A percentile compares a stretch with the other conserved stretches of the same genome.
These are phyloP conservation scores for Aspergillus bertholletiae DNA, from an alignment of 495 filamentous ascomycete species.

Conservation along the genomic window DNA sequence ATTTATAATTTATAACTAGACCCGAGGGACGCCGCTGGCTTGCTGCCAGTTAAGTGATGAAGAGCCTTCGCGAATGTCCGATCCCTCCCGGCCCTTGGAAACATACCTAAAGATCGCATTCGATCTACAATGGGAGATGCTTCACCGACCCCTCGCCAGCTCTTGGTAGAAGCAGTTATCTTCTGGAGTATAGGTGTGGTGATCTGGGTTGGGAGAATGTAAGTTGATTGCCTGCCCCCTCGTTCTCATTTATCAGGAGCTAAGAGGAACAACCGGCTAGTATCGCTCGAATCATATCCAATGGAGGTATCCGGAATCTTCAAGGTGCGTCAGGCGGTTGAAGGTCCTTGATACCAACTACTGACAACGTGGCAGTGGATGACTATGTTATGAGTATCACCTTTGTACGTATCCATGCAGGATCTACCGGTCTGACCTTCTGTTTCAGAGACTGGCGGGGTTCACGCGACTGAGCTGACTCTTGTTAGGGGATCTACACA, in stretches of 20 bases:
- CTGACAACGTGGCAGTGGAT: background rate
- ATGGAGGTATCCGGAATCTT: constrained; percentile 30
- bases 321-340: constrained; percentile 34
- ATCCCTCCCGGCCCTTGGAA: background rate
- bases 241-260: background rate
- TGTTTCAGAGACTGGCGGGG: too few species aligned
- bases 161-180: constrained; percentile 27
- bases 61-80: background rate
- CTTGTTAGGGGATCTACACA: background rate
- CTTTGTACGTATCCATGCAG: background rate
- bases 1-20: too few species aligned
- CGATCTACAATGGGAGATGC: constrained; percentile 24
- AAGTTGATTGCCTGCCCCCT: background rate
- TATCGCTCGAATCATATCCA: constrained; percentile 28
- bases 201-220: constrained; percentile 33
- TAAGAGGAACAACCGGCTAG: constrained; percentile 22
- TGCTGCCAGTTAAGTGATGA: background rate
- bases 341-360: too few species aligned
- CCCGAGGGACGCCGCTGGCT: background rate
- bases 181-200: constrained; percentile 34
- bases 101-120: background rate
- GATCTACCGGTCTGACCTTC: too few species aligned
- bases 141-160: constrained; percentile 32
- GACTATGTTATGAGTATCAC: background rate
- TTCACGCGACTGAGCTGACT: background rate